Evolutionary conservation across 2,329 filamentous ascomycete species (phyloP).

Genomic region (Reticulascus tulasneorum): DNA sequence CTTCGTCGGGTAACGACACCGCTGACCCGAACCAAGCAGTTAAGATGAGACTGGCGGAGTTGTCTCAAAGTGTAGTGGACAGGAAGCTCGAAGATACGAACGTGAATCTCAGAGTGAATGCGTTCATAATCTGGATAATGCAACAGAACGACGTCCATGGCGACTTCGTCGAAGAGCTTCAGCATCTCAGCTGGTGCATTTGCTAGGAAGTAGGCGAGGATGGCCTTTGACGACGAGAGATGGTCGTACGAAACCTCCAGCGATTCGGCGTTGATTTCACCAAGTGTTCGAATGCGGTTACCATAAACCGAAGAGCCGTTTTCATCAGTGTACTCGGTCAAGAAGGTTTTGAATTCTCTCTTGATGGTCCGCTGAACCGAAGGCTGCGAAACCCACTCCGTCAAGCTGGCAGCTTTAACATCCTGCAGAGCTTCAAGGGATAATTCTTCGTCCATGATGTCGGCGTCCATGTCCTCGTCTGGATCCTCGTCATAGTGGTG

Average conservation of each 20-base stretch:
- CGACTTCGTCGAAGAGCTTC: slow-evolving; percentile 93
- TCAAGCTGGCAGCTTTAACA: slow-evolving; percentile 87
- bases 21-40: slow-evolving; percentile 89
- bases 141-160: slow-evolving; percentile 91
- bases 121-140: slow-evolving; percentile 97
- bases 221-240: slow-evolving; percentile 83
- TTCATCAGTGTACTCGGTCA: slow-evolving; percentile 92
- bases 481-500: slow-evolving; percentile 93
- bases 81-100: slow-evolving; percentile 91
- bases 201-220: slow-evolving; percentile 90
- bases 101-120: slow-evolving; percentile 96
- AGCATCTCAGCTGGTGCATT: slow-evolving; percentile 95
- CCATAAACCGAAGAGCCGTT: slow-evolving; percentile 91
- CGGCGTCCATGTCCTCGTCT: slow-evolving; percentile 85
- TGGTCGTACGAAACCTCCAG: slow-evolving; percentile 96
- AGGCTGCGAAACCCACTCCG: slow-evolving; percentile 90
- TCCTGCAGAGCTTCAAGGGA: slow-evolving; percentile 88
- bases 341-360: slow-evolving; percentile 93
- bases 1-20: slow-evolving; percentile 92
- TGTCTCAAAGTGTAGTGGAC: slow-evolving; percentile 94
- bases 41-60: slow-evolving; percentile 90
- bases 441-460: slow-evolving; percentile 94
- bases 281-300: slow-evolving; percentile 88
- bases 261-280: slow-evolving; percentile 93
- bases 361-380: slow-evolving; percentile 90